These are phyloP conservation scores for Chalciporus piperatoides DNA, from an alignment of 1,284 basidiomycete genomes.

Conservation along the genomic window DNA sequence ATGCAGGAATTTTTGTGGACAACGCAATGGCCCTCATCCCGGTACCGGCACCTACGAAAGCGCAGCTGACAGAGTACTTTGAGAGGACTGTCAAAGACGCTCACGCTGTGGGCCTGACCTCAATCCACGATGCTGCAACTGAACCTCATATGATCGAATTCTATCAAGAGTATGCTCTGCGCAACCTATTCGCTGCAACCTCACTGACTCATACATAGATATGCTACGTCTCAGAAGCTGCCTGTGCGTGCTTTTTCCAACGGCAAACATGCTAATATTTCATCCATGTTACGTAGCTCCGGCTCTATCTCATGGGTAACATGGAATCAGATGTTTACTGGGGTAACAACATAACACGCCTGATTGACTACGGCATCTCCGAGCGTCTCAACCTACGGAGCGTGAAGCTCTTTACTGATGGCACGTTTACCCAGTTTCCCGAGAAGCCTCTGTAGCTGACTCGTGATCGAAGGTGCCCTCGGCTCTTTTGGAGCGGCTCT, in stretches of 20 bases:
- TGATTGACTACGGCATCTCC: slow-evolving; percentile 60
- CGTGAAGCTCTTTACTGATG: slow-evolving; percentile 83
- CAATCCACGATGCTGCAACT: slow-evolving; percentile 77
- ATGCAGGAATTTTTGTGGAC: slow-evolving; percentile 64
- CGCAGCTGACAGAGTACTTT: slow-evolving; percentile 58
- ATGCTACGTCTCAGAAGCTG: slow-evolving; percentile 57
- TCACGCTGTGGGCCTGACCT: slow-evolving; percentile 72
- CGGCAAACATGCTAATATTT: background rate
- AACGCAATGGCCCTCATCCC: slow-evolving; percentile 71
- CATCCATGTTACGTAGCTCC: slow-evolving; percentile 43
- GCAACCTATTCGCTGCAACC: background rate
- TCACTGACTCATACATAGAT: slow-evolving; percentile 33
- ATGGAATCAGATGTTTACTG: slow-evolving; percentile 60
- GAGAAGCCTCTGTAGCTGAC: slow-evolving; percentile 7
- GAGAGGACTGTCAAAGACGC: slow-evolving; percentile 65
- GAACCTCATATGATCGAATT: slow-evolving; percentile 55
- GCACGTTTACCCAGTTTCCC: slow-evolving; percentile 31
- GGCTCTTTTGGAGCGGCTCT: slow-evolving; percentile 92
- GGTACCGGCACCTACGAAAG: slow-evolving; percentile 58
- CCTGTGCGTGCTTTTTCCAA: slow-evolving; percentile 45
- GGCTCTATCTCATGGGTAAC: slow-evolving; percentile 76
- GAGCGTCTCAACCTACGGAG: slow-evolving; percentile 67
- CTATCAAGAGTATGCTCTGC: slow-evolving; percentile 51
- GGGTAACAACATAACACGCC: slow-evolving; percentile 56
- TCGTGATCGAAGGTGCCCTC: slow-evolving; percentile 59